Evolutionary conservation across 1,284 basidiomycete genomes (phyloP), one percentile per base, ranked within the genome.

Genomic region (Rhizoctonia solani): DNA sequence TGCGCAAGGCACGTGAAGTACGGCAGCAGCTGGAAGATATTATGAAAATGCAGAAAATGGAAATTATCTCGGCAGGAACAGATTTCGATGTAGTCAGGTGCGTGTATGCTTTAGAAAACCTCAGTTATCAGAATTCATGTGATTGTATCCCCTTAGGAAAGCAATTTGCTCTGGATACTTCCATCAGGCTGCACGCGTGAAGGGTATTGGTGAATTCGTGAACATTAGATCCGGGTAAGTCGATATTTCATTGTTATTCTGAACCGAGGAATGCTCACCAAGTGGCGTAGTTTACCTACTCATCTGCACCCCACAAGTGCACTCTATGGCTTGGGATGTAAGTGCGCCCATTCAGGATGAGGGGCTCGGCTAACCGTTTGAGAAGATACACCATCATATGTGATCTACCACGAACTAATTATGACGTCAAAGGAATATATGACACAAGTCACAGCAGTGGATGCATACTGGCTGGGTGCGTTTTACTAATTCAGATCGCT

Each of bases 151-250:
- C 19, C 3, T 34, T 72, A 94, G 96, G 75, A 99, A 98, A 84
- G 95, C 95, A 23, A 98, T 99, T 73, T 90, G 94, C 50, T 92
- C 95, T 14, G 97, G 96, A 25, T 99, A 98, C 80, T 99, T 99
- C 84, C 97, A 99, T 77, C 97, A 99, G 78, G 95, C 97, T 0
- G 96, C 96, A 8, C 83, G 94, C 71, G 95, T 97, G 44, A 99
- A 98, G 80, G 96, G 96, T 75, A 97, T 99, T 69, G 97, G 96
- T 70, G 97, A 99, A 78, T 99, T 98, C 77, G 93, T 96, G 69
- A 98, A 99, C 77, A 92, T 96, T 72, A 85, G 97, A 47, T 95
- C 96, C n/a, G 97, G 95, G 79, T 85, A 69, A 74, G 77, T 75
- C 6, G 39, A 6, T 30, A 46, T 41, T 30, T 27, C 27, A 34